These are phyloP conservation scores for Orbilia javanica DNA, from an alignment of 2,329 filamentous ascomycete genomes.

Conservation along the genomic window DNA sequence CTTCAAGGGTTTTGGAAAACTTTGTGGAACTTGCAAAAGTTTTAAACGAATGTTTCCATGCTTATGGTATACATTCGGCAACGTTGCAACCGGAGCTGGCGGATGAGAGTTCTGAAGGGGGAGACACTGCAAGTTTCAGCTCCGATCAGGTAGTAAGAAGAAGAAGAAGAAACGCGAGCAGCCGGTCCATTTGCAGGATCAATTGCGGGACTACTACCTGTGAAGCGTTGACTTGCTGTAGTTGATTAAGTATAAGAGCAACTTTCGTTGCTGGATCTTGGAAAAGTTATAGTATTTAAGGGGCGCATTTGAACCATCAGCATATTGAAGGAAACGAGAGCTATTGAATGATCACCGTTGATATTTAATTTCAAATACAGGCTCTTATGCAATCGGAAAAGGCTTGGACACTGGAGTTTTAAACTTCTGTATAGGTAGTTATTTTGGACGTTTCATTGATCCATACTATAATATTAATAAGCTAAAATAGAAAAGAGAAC, in stretches of 20 bases:
- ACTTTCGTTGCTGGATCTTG: neutral
- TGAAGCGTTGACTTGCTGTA: slow-evolving; percentile 52
- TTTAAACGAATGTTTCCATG: slow-evolving; percentile 77
- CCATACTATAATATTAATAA: too few relatives aligned
- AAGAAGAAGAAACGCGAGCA: slow-evolving; percentile 60
- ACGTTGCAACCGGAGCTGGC: slow-evolving; percentile 77
- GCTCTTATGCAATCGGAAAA: too few relatives aligned
- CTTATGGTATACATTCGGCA: slow-evolving; percentile 78
- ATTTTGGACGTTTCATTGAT: neutral
- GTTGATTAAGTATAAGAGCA: neutral
- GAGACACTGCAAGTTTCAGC: slow-evolving; percentile 38
- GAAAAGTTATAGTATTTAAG: too few relatives aligned
- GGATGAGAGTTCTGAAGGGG: slow-evolving; percentile 33
- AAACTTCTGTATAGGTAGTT: too few relatives aligned
- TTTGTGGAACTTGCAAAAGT: slow-evolving; percentile 74
- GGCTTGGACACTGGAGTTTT: too few relatives aligned
- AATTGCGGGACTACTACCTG: slow-evolving; percentile 51
- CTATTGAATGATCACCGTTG: neutral
- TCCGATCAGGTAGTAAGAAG: slow-evolving; percentile 60
- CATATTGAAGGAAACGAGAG: neutral
- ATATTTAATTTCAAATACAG: neutral
- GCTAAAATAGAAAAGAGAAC: too few relatives aligned
- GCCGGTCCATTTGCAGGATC: slow-evolving; percentile 42
- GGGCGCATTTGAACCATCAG: too few relatives aligned
- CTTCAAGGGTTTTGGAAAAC: slow-evolving; percentile 70